Evolutionary conservation across 768 basidiomycete species (phyloP), one percentile per base, ranked within the genome.

Genomic region (Omphalotus guepiniiformis): DNA sequence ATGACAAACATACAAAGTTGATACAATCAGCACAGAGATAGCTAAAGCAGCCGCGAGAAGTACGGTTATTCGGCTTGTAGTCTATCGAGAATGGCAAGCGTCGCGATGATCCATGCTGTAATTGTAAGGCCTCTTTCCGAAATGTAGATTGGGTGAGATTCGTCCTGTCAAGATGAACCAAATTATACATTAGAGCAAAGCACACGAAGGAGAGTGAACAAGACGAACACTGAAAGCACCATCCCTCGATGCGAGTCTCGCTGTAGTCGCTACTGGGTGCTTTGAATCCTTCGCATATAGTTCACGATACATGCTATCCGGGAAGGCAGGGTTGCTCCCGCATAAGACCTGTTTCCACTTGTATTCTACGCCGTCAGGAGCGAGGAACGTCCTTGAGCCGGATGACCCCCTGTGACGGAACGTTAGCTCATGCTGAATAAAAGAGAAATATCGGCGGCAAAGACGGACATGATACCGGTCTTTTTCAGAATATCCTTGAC

Each of bases 121-220:
- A 53, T 38, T 21, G 21, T 22, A 11, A 53, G 22, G 4, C 52
- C 52, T 7, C 43, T 48, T n/a, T 53, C 48, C 6, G 52, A 41
- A n/a, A 53, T 50, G 30, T 53, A 53, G 18, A 53, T 47, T 6
- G 52, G 52, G 21, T 53, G 42, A 19, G 48, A 21, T 47, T 49
- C 48, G 22, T 53, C 52, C 52, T 53, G 38, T 4, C 8, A 34
- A 15, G 19, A 13, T 11, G 26, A n/a, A 25, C 15, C 22, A 25
- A 25, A 9, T 22, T 19, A 16, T 9, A 0, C 13, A 28, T 28
- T 3, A 32, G 7, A 22, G 16, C 19, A 6, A 12, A n/a, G n/a
- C n/a, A n/a, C n/a, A 47, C 2, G n/a, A 34, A 18, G 34, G 25
- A 11, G 16, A 52, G 11, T 21, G 28, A 36, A 8, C 25, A 13